Evolutionary conservation across 1,284 basidiomycete genomes (phyloP), one percentile per base, ranked within the genome.

Genomic region (Stereum hirsutum): DNA sequence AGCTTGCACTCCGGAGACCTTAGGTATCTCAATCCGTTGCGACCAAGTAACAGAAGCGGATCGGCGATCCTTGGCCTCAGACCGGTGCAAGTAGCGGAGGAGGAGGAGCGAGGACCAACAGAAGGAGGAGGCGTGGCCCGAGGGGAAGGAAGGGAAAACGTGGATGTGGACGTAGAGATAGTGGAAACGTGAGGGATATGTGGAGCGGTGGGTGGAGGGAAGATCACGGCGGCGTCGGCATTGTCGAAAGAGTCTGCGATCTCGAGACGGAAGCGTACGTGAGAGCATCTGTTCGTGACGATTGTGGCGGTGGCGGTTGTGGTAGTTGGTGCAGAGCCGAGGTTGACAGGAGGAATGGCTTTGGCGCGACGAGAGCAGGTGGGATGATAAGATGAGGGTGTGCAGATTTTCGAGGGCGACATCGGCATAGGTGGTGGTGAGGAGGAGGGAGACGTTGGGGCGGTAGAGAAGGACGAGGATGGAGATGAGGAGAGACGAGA

Each of bases 141-240:
- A 2, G 28, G n/a, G n/a, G 28, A n/a, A n/a, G 2, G n/a, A 30
- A n/a, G 28, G 2, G 2, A 30, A 4, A 15, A 31, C 28, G 28
- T 11, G 28, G 28, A 35, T 19, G 33, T 35, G 4, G 33, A 35
- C 3, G 21, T 35, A 20, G 33, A 35, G 33, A 4, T n/a, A n/a
- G n/a, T n/a, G n/a, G n/a, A n/a, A n/a, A n/a, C n/a, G n/a, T n/a
- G n/a, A n/a, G 49, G 42, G 41, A 21, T 37, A 21, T 35, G 46
- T 11, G 37, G 41, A 8, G 40, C 37, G 10, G 34, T 24, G 35
- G 51, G 49, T 3, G 57, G 51, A n/a, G 66, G 59, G 11, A 74
- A 57, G 44, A 79, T 46, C 38, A 81, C 60, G 41, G 75, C 61
- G 3, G 76, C 78, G 35, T 79, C 65, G 4, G 78, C 78, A 6